phyloP scores from a whole-genome alignment of 1,284 basidiomycete species.

The Lignosus rhinocerotis region DNA sequence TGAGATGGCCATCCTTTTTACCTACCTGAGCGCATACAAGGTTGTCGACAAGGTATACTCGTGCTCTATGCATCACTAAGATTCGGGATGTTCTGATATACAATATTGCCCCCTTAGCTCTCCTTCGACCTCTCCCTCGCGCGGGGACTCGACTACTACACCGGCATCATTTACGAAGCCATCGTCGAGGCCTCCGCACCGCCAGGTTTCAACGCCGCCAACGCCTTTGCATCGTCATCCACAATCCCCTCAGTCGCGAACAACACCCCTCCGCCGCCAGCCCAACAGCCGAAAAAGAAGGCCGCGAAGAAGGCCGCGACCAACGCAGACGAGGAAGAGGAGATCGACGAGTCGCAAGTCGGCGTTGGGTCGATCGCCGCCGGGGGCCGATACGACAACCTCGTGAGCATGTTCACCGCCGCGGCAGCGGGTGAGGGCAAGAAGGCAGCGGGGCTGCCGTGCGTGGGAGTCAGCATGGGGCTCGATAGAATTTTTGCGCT shows the following conservation, averaged over 20 bases:
- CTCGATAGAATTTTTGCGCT: conserved; percentile 96
- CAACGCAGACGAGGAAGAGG: conserved; percentile 71
- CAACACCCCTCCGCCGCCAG: conserved; percentile 29
- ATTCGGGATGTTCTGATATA: background rate
- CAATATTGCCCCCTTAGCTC: conserved; percentile 50
- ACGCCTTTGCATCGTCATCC: conserved; percentile 47
- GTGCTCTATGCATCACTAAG: no score
- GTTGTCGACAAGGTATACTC: conserved; percentile 69
- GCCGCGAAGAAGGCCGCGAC: conserved; percentile 50
- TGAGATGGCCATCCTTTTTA: conserved; percentile 92
- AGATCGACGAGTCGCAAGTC: conserved; percentile 89
- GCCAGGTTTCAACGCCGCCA: conserved; percentile 66
- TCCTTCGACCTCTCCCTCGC: conserved; percentile 97
- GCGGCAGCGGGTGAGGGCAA: conserved; percentile 75
- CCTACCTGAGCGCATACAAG: conserved; percentile 80
- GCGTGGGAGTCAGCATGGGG: conserved; percentile 93
- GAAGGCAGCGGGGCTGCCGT: conserved; percentile 75
- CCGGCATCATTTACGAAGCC: conserved; percentile 98
- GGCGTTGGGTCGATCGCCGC: conserved; percentile 98
- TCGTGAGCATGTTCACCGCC: conserved; percentile 92
- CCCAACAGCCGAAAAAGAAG: conserved; percentile 48
- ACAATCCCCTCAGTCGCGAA: conserved; percentile 33
- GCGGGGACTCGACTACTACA: conserved; percentile 97
- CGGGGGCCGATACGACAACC: conserved; percentile 94
- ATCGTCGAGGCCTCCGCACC: conserved; percentile 92